Base-by-base conservation (phyloP, 371 early-diverging fungal species). In the Mortierella sp. region DNA sequence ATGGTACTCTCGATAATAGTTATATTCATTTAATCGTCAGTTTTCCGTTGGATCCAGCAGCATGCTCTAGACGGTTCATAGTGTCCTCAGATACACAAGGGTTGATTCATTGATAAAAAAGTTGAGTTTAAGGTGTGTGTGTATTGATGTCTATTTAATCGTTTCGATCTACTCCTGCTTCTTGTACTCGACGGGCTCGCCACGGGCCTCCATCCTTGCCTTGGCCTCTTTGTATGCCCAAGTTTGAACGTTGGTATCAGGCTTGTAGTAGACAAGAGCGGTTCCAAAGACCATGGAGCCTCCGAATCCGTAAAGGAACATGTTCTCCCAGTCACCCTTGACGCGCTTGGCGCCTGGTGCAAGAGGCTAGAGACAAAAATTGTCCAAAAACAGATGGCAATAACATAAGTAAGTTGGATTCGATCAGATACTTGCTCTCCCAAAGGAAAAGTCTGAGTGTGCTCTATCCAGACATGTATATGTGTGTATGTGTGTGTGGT, bases 321-420 rank as follows among this genome's bases (percentile, higher is more conserved):
- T 58, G 74, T 83, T 76, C 83, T 92, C 92, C 92, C 92, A 92
- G 69, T 89, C 90, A 67, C 91, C 92, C 86, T 91, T 91, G 63
- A 90, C 88, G 66, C 91, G 88, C 75, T 86, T 86, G 87, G 90
- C 70, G 16, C 85, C 83, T 28, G 83, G 70, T 43, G 87, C 63
- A 11, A 83, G 61, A 43, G 86, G 87, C 87, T 87, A 79, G 22
- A 16, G 55, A 52, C 19, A 52, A n/a, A n/a, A 55, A 16, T 50
- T 50, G 50, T n/a, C 16, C 16, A 50, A 33, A 15, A 48, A 28
- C 11, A 55, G 10, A 55, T 9, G 11, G 16, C 45, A 45, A 45
- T 13, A 55, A 32, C 4, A 24, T 6, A n/a, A 59, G 15, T 40
- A 60, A 41, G 21, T 33, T 28, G 28, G 32, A 6, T 36, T 36